These are phyloP conservation scores for Ophiostoma angusticollis DNA, from an alignment of 2,329 filamentous ascomycete genomes.

Conservation along the genomic window DNA sequence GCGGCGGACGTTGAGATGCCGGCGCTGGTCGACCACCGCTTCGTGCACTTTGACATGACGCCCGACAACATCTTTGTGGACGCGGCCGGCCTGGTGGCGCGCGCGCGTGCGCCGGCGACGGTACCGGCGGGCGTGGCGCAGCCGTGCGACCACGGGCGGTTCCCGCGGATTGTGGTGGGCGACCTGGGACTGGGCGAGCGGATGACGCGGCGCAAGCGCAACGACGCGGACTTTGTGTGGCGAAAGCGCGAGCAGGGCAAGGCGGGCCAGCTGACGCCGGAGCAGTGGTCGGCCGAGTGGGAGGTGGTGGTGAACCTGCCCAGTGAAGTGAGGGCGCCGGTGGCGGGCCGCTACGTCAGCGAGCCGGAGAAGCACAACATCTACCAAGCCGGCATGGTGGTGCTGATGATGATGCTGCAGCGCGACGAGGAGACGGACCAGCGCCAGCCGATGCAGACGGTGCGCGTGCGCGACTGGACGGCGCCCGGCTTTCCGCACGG, in stretches of 20 bases:
- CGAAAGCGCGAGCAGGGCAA: constrained; percentile 5
- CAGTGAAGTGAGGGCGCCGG: background rate
- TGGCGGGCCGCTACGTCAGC: constrained; percentile 11
- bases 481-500: background rate
- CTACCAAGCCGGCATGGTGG: constrained; percentile 9
- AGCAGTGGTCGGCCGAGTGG: constrained; percentile 14
- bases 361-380: constrained; percentile 11
- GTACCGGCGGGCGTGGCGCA: too few relatives aligned
- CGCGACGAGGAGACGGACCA: background rate
- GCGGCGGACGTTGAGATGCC: too few relatives aligned
- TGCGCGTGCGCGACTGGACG: background rate
- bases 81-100: too few relatives aligned
- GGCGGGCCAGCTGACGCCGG: constrained; percentile 3
- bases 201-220: background rate
- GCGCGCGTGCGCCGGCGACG: too few relatives aligned
- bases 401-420: constrained; percentile 2
- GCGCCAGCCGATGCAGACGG: background rate
- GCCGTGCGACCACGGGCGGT: too few relatives aligned
- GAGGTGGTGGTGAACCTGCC: constrained; percentile 3
- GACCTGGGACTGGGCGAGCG: constrained; percentile 8
- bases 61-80: too few relatives aligned
- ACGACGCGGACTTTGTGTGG: constrained; percentile 4
- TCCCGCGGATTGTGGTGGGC: constrained; percentile 9
- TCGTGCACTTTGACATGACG: too few relatives aligned
- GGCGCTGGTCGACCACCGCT: too few relatives aligned